Conservation (phyloP, 371 early-diverging fungal genomes). For the Mucor velutinosus region DNA sequence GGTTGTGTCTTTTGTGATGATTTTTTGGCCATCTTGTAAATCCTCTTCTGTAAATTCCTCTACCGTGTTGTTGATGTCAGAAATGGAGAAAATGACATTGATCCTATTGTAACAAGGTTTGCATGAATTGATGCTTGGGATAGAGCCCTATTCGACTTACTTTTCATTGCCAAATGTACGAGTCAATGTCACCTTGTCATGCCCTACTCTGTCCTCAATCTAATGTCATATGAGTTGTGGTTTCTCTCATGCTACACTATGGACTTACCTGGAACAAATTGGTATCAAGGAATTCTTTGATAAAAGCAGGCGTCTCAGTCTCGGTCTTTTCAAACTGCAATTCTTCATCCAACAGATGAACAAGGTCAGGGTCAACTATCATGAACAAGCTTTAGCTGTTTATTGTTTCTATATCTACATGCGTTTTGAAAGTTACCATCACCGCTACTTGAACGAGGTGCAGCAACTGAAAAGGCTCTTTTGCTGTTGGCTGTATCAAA, state of each 20-base stretch:
- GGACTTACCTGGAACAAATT: conserved; percentile 64
- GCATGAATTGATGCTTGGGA: neutral
- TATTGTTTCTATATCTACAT: neutral
- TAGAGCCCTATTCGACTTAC: conserved; percentile 32
- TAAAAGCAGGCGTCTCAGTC: conserved; percentile 40
- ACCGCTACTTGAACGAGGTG: conserved; percentile 19
- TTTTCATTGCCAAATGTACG: conserved; percentile 84
- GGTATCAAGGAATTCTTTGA: conserved; percentile 67
- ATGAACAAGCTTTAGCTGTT: neutral
- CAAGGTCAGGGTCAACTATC: conserved; percentile 62
- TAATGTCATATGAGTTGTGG: conserved; percentile 19
- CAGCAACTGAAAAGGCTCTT: conserved; percentile 12
- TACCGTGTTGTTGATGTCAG: conserved; percentile 69
- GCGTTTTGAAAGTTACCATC: conserved; percentile 11
- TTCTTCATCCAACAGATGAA: conserved; percentile 69
- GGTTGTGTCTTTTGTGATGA: neutral
- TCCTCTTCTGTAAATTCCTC: conserved; percentile 23
- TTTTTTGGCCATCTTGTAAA: neutral
- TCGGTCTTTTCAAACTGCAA: conserved; percentile 71
- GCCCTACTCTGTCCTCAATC: conserved; percentile 70
- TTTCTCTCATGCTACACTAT: neutral
- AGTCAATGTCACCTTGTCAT: conserved; percentile 71
- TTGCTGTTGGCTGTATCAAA: neutral
- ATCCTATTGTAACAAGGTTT: conserved; percentile 45
- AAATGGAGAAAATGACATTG: conserved; percentile 74